Percentiles rank a stretch among this genome's conserved stretches.
These are phyloP conservation scores for Spinacia oleracea DNA, from an alignment of 179 eudicot genomes.

Conservation along the genomic window DNA sequence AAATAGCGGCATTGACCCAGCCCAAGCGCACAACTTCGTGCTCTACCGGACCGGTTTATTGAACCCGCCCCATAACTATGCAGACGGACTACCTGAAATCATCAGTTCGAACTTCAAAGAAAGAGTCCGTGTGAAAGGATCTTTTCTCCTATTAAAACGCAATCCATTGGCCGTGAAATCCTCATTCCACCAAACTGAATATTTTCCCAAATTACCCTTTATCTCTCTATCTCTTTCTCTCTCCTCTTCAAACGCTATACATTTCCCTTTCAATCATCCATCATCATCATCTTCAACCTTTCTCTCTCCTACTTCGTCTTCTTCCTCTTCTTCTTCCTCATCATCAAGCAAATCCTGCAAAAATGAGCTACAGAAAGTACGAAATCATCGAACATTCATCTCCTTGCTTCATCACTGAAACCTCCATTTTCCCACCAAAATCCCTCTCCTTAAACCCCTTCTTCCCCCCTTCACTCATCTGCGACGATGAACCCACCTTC, in stretches of 20 bases:
- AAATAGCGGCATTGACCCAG: too few species aligned
- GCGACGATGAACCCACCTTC: slow-evolving; percentile 36
- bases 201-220: slow-evolving; percentile 3
- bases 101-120: too few species aligned
- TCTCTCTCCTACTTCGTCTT: slow-evolving; percentile 12
- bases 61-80: too few species aligned
- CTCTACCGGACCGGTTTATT: too few species aligned
- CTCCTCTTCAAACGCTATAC: neutral
- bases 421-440: slow-evolving; percentile 39
- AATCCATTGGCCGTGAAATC: slow-evolving; percentile 4
- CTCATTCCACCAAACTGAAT: neutral
- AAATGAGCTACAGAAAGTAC: slow-evolving; percentile 24
- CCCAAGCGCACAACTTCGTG: too few species aligned
- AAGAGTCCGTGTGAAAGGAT: too few species aligned
- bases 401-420: slow-evolving; percentile 6
- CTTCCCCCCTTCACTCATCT: slow-evolving; percentile 19
- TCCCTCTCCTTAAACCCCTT: slow-evolving; percentile 32
- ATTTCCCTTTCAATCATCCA: slow-evolving; percentile 15
- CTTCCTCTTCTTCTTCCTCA: neutral
- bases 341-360: neutral
- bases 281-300: neutral
- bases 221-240: neutral
- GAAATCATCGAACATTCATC: slow-evolving; percentile 20
- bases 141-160: neutral
- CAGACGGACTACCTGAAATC: too few species aligned